These are phyloP conservation scores for Onygenales sp. DNA, from an alignment of 2,329 filamentous ascomycete species.

Conservation along the genomic window DNA sequence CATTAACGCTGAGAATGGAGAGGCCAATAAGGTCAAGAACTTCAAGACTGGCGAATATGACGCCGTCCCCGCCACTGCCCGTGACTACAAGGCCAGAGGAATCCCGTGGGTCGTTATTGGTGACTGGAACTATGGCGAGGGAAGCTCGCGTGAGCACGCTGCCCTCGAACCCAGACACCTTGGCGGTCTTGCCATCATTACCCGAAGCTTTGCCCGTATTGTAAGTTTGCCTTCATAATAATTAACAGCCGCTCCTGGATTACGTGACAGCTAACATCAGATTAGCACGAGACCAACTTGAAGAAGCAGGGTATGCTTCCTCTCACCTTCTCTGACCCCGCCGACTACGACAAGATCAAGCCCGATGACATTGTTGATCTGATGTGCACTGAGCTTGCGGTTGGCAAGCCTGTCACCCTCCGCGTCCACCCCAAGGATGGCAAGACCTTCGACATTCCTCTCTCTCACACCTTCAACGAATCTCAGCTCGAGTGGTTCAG, in stretches of 20 bases:
- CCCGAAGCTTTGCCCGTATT: conserved; percentile 92
- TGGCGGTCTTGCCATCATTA: conserved; percentile 93
- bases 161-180: conserved; percentile 96
- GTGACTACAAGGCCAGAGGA: conserved; percentile 97
- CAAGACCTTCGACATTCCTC: conserved; percentile 66
- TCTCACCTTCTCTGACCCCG: conserved; percentile 86
- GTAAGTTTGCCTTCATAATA: conserved; percentile 29
- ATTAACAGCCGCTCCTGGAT: neutral
- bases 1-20: conserved; percentile 88
- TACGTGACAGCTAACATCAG: conserved; percentile 11
- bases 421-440: conserved; percentile 86
- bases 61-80: conserved; percentile 84
- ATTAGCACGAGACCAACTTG: conserved; percentile 91
- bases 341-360: conserved; percentile 95
- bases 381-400: conserved; percentile 75
- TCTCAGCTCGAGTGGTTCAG: conserved; percentile 98
- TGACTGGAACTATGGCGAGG: conserved; percentile 99
- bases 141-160: conserved; percentile 94
- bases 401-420: conserved; percentile 89
- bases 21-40: conserved; percentile 98
- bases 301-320: conserved; percentile 99
- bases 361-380: conserved; percentile 89
- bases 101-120: conserved; percentile 96
- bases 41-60: conserved; percentile 71
- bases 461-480: conserved; percentile 96